phyloP scores from a whole-genome alignment of 345 rosid species.

The Melaleuca quinquenervia region DNA sequence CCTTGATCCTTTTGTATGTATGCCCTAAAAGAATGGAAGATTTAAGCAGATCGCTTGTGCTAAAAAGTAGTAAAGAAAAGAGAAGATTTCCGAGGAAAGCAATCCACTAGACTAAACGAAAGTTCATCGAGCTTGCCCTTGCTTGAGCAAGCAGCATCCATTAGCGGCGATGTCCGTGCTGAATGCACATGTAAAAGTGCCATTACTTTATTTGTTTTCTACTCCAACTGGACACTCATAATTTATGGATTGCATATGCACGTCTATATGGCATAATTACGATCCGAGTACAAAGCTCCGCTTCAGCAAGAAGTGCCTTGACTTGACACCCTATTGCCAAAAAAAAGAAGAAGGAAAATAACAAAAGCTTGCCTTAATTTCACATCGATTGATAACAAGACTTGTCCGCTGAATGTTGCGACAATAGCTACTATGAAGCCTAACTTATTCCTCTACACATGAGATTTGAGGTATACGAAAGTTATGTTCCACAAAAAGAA shows the following conservation, averaged over 20 bases:
- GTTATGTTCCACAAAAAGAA: too few relatives aligned
- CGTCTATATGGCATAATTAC: background rate
- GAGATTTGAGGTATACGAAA: background rate
- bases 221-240: background rate
- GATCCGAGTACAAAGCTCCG: background rate
- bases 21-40: background rate
- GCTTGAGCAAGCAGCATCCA: background rate
- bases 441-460: background rate
- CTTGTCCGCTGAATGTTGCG: background rate
- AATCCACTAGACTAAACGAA: background rate
- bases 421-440: background rate
- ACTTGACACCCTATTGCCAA: background rate
- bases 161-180: background rate
- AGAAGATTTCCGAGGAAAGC: background rate
- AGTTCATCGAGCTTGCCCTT: background rate
- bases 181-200: background rate
- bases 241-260: background rate
- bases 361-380: background rate
- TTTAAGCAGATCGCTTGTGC: background rate
- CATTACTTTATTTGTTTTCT: background rate
- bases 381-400: background rate
- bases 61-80: background rate
- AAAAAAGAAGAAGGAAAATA: background rate
- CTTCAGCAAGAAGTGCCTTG: background rate
- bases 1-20: background rate